phyloP scores from a whole-genome alignment of 23 red algal species.

The Agarophyton chilense region DNA sequence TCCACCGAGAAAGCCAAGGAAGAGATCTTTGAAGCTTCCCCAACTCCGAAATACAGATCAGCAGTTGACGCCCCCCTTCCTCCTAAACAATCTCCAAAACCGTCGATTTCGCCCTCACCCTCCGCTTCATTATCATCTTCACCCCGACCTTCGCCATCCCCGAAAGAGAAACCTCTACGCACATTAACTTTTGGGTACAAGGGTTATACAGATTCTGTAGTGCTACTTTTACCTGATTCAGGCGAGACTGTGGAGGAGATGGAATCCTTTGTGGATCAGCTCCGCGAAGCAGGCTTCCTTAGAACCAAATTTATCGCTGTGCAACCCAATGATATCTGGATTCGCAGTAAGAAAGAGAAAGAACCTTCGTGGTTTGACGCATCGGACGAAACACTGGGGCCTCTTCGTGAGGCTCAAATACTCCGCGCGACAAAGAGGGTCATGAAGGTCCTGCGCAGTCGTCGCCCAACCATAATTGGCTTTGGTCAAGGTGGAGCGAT shows the following conservation, averaged over 20 bases:
- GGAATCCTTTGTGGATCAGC: conserved; percentile 20
- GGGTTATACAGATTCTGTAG: conserved; percentile 12
- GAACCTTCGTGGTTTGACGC: neutral
- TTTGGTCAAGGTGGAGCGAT: conserved; percentile 19
- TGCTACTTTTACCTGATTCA: neutral
- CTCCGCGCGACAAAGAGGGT: conserved; percentile 4
- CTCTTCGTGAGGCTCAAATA: neutral
- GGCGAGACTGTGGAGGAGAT: neutral
- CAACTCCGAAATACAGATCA: neutral
- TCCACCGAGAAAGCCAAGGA: no score
- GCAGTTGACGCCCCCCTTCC: neutral
- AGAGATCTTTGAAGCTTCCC: no score
- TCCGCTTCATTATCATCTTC: neutral
- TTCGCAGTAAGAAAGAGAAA: neutral
- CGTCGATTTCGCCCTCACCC: neutral
- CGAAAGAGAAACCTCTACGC: neutral
- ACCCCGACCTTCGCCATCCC: neutral
- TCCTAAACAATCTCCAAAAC: neutral
- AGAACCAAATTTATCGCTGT: conserved; percentile 4
- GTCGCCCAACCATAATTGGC: conserved; percentile 10
- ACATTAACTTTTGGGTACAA: neutral
- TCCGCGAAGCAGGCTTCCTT: conserved; percentile 7
- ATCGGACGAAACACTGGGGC: neutral
- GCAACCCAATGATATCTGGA: neutral
- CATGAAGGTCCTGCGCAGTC: neutral